These are phyloP conservation scores for Tetradesmus obliquus DNA, from an alignment of 139 green algal species.

Conservation along the genomic window DNA sequence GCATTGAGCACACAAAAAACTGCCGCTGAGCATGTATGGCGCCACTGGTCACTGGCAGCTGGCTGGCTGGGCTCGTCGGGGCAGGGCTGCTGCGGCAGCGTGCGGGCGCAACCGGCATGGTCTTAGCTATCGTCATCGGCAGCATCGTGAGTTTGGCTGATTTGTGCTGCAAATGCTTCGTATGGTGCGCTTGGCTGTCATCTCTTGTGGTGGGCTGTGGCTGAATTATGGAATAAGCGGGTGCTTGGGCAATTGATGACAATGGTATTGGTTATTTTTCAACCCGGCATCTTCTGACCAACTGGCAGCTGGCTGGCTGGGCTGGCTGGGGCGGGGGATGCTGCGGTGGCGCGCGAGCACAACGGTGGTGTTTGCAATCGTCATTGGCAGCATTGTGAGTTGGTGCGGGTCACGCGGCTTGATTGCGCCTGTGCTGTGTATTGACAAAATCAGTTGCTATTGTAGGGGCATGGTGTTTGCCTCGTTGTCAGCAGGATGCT, in stretches of 20 bases:
- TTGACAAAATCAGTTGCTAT: no score
- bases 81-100: not conserved
- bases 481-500: no score
- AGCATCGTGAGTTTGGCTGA: slow-evolving; percentile 20
- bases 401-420: no score
- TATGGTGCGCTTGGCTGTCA: no score
- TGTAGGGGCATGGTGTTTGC: no score
- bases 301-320: slow-evolving; percentile 17
- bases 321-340: not conserved
- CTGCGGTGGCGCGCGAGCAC: not conserved
- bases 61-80: slow-evolving; percentile 12
- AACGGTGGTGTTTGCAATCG: slow-evolving; percentile 28
- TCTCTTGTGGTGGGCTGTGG: no score
- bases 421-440: no score
- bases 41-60: slow-evolving; percentile 23
- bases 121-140: slow-evolving; percentile 28
- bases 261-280: no score
- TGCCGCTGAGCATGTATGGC: not conserved
- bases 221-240: not conserved
- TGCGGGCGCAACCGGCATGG: not conserved
- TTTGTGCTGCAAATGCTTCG: no score
- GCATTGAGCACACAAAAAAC: no score
- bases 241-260: no score
- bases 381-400: slow-evolving; percentile 35
- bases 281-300: no score